Evolutionary conservation across 2,329 filamentous ascomycete genomes (phyloP).

Genomic region (Cordyceps javanica): DNA sequence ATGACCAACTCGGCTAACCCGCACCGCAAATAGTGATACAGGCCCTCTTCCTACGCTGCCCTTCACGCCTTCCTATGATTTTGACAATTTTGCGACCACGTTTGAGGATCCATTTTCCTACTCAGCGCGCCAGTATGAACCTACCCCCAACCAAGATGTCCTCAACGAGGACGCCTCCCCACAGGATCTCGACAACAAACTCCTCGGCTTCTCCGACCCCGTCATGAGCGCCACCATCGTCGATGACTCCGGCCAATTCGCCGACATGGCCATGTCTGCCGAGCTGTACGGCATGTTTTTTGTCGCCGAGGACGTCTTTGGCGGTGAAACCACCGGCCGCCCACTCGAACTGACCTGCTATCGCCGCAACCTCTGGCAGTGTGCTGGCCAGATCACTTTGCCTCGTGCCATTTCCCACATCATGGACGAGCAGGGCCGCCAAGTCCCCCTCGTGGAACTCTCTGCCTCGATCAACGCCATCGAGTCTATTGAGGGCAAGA

Average conservation of each 20-base stretch:
- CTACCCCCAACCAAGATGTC: slow-evolving; percentile 36
- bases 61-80: slow-evolving; percentile 55
- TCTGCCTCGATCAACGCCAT: slow-evolving; percentile 78
- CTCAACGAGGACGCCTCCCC: slow-evolving; percentile 43
- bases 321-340: slow-evolving; percentile 48
- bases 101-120: slow-evolving; percentile 63
- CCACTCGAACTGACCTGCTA: slow-evolving; percentile 89
- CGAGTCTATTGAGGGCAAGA: slow-evolving; percentile 87
- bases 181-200: slow-evolving; percentile 59
- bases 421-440: slow-evolving; percentile 67
- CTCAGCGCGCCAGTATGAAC: slow-evolving; percentile 42
- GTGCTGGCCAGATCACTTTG: slow-evolving; percentile 77
- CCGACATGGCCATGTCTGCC: slow-evolving; percentile 61
- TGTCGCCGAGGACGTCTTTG: slow-evolving; percentile 73
- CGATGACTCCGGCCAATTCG: slow-evolving; percentile 58
- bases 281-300: slow-evolving; percentile 88
- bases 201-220: slow-evolving; percentile 67
- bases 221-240: slow-evolving; percentile 55
- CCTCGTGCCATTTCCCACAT: slow-evolving; percentile 67
- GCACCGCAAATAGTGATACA: slow-evolving; percentile 24
- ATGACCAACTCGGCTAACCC: neutral
- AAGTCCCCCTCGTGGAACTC: slow-evolving; percentile 69
- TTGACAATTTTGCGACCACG: slow-evolving; percentile 53
- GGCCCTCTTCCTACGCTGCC: slow-evolving; percentile 33
- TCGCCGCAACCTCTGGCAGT: slow-evolving; percentile 89